Conservation (phyloP, 1,139 yeast species). For the Pichia sp. region DNA sequence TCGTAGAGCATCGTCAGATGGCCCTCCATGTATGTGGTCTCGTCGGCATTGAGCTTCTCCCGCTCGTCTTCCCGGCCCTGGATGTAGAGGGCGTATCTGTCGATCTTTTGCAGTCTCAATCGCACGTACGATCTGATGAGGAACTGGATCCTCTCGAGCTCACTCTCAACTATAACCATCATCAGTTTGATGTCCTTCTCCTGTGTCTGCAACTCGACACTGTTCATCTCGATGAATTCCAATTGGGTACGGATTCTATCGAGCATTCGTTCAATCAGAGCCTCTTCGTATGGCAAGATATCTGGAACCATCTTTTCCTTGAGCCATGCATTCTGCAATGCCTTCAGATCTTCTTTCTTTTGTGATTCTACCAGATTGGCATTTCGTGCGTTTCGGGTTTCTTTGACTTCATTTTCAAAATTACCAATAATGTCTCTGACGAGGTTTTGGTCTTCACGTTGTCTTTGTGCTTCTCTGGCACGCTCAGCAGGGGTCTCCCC, state of each 20-base stretch:
- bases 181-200: slow-evolving; percentile 75
- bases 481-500: no score
- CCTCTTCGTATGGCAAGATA: slow-evolving; percentile 65
- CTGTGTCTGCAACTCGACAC: slow-evolving; percentile 46
- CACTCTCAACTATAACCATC: slow-evolving; percentile 84
- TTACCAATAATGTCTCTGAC: slow-evolving; percentile 70
- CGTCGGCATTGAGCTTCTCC: slow-evolving; percentile 52
- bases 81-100: slow-evolving; percentile 61
- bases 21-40: slow-evolving; percentile 58
- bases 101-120: slow-evolving; percentile 72
- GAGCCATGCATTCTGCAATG: slow-evolving; percentile 68
- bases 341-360: slow-evolving; percentile 36
- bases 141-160: slow-evolving; percentile 82
- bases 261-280: slow-evolving; percentile 56
- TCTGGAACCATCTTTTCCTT: slow-evolving; percentile 88
- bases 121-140: slow-evolving; percentile 77
- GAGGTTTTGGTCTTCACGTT: slow-evolving; percentile 38
- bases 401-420: slow-evolving; percentile 41
- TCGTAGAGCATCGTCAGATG: slow-evolving; percentile 66
- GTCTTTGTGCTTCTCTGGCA: no score
- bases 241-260: slow-evolving; percentile 64
- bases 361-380: slow-evolving; percentile 26
- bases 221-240: slow-evolving; percentile 63
- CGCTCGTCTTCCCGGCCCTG: slow-evolving; percentile 32
- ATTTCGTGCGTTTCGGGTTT: slow-evolving; percentile 20